Conservation (phyloP, 371 early-diverging fungal species). For the Ordospora pajunii region DNA sequence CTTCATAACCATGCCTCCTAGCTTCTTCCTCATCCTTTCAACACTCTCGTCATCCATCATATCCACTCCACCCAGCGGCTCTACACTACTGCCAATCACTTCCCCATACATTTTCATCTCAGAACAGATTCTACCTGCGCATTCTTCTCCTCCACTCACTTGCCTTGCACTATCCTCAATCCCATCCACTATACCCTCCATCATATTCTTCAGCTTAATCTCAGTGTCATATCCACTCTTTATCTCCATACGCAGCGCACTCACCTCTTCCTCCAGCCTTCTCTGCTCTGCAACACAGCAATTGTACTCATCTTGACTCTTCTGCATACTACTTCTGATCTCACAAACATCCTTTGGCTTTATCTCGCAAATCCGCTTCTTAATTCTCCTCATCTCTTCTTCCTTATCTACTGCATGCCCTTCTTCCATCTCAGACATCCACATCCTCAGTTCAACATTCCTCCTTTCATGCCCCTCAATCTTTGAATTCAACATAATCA, state of each 20-base stretch:
- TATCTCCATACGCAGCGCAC: conserved; percentile 32
- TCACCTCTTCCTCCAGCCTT: conserved; percentile 17
- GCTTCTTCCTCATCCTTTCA: conserved; percentile 65
- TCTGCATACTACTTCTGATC: neutral
- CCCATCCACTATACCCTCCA: conserved; percentile 34
- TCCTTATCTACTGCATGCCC: neutral
- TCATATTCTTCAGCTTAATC: conserved; percentile 32
- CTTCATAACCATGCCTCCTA: conserved; percentile 66
- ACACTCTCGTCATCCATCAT: conserved; percentile 61
- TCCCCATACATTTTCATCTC: conserved; percentile 62
- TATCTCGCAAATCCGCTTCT: conserved; percentile 13
- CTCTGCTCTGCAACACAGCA: neutral
- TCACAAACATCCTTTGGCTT: conserved; percentile 8
- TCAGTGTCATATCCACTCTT: conserved; percentile 39
- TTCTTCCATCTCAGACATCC: neutral
- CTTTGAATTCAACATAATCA: conserved; percentile 29
- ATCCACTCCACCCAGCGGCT: neutral
- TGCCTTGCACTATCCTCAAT: neutral
- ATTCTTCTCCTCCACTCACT: neutral
- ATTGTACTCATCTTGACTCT: conserved; percentile 25
- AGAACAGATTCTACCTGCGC: neutral
- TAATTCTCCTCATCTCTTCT: conserved; percentile 1
- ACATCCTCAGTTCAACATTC: conserved; percentile 43
- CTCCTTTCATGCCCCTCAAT: conserved; percentile 46
- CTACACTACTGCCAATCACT: conserved; percentile 12